Percentiles rank a stretch among this genome's conserved stretches.
These are phyloP conservation scores for Plenodomus lindquistii DNA, from an alignment of 2,329 filamentous ascomycete genomes.

Conservation along the genomic window DNA sequence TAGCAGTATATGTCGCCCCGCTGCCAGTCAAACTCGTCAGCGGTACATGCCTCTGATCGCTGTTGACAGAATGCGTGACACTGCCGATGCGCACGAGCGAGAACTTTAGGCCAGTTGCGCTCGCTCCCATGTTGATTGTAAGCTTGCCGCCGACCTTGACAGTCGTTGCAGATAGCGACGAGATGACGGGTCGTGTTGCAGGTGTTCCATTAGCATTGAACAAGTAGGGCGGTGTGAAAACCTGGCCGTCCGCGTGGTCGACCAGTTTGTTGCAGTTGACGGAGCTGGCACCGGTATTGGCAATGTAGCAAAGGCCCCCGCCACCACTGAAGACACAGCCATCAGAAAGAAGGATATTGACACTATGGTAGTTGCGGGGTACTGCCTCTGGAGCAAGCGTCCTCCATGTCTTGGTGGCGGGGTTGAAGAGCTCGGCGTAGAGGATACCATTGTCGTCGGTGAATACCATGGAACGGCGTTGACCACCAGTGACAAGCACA, in stretches of 20 bases:
- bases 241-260: constrained; percentile 32
- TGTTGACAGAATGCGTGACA: constrained; percentile 36
- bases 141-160: constrained; percentile 25
- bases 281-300: constrained; percentile 16
- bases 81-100: constrained; percentile 28
- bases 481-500: constrained; percentile 31
- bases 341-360: constrained; percentile 28
- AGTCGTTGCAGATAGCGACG: constrained; percentile 11
- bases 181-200: constrained; percentile 22
- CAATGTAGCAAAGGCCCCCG: constrained; percentile 29
- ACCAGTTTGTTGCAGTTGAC: constrained; percentile 33
- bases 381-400: constrained; percentile 26
- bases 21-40: constrained; percentile 12
- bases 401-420: constrained; percentile 26
- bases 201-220: constrained; percentile 28
- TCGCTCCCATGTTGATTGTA: constrained; percentile 11
- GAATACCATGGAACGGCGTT: constrained; percentile 26
- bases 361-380: constrained; percentile 31
- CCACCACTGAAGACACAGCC: constrained; percentile 30
- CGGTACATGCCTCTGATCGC: constrained; percentile 30
- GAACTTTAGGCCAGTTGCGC: constrained; percentile 12
- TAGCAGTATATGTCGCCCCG: constrained; percentile 14
- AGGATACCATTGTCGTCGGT: constrained; percentile 25
- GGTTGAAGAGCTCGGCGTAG: constrained; percentile 31
- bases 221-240: constrained; percentile 33